Evolutionary conservation across 306 rosid genomes (phyloP), one percentile per base, ranked within the genome.

Genomic region (Cyamopsis tetragonoloba): DNA sequence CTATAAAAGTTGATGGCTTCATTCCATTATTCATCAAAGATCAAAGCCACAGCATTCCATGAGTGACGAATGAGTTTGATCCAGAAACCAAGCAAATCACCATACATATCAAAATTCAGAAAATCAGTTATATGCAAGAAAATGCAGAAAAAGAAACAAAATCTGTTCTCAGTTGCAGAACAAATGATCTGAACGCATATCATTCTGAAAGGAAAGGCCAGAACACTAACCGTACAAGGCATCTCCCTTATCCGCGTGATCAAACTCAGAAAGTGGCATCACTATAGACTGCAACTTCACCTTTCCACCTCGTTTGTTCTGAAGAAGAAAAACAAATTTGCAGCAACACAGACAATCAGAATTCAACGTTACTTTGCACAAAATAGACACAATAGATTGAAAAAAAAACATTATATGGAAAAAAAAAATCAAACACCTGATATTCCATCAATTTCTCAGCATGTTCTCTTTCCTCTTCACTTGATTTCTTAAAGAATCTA

Each of bases 361-460:
- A 37, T 13, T 69, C 41, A 62, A 9, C 39, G 28, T 54, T 5
- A 66, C n/a, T n/a, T n/a, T n/a, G n/a, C n/a, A n/a, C n/a, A n/a
- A n/a, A n/a, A n/a, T n/a, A n/a, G n/a, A 0, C 1, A 18, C 15
- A 38, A 10, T 15, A 17, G 1, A 47, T 18, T 2, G 5, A 14
- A 18, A 46, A 17, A 8, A 43, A 7, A 0, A 4, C 1, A 32
- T 51, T 3, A 23, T 11, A 61, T 2, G 0, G 35, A 19, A 48
- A 1, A 48, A 75, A 26, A 30, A 60, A 68, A 31, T 28, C 14
- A 68, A 60, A 7, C 32, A 88, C 98, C 98, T 95, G 97, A 67
- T 95, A 95, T 77, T 88, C 83, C 95, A 95, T 90, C 53, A 95
- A 71, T 76, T 86, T 86, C 95, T 95, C 96, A 15, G 99, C 99